phyloP scores from a whole-genome alignment of 23 red algal species.

The Rhodosorus marinus region DNA sequence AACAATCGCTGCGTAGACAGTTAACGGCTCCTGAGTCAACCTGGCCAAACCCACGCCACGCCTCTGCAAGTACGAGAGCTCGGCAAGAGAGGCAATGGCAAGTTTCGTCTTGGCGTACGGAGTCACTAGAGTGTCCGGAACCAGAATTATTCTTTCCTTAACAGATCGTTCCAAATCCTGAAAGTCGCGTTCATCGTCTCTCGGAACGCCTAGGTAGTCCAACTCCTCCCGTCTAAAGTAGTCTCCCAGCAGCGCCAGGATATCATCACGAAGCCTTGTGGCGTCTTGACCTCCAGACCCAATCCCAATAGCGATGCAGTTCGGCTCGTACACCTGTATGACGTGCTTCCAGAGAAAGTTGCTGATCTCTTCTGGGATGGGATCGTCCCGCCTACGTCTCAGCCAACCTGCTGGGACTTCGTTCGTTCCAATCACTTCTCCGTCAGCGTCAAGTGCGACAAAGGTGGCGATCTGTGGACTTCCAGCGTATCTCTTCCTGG shows the following conservation, averaged over 20 bases:
- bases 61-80: not conserved
- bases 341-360: constrained; percentile 15
- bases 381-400: not conserved
- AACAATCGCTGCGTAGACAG: constrained; percentile 56
- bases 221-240: constrained; percentile 1
- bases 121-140: constrained; percentile 16
- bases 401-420: constrained; percentile 26
- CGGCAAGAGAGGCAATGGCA: constrained; percentile 6
- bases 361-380: constrained; percentile 1
- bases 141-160: not conserved
- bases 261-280: constrained; percentile 23
- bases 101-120: constrained; percentile 21
- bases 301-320: constrained; percentile 29
- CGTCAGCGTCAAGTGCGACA: constrained; percentile 18
- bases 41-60: constrained; percentile 57
- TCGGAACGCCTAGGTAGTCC: constrained; percentile 2
- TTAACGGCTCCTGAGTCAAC: constrained; percentile 57
- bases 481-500: constrained; percentile 1
- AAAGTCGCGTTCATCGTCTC: constrained; percentile 3
- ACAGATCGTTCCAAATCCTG: constrained; percentile 2
- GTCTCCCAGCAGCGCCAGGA: constrained; percentile 16
- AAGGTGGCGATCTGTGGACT: constrained; percentile 10
- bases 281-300: constrained; percentile 33
- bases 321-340: constrained; percentile 15
- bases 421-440: constrained; percentile 17